Evolutionary conservation across 495 filamentous ascomycete genomes (phyloP).

Genomic region (Neurospora sp.): DNA sequence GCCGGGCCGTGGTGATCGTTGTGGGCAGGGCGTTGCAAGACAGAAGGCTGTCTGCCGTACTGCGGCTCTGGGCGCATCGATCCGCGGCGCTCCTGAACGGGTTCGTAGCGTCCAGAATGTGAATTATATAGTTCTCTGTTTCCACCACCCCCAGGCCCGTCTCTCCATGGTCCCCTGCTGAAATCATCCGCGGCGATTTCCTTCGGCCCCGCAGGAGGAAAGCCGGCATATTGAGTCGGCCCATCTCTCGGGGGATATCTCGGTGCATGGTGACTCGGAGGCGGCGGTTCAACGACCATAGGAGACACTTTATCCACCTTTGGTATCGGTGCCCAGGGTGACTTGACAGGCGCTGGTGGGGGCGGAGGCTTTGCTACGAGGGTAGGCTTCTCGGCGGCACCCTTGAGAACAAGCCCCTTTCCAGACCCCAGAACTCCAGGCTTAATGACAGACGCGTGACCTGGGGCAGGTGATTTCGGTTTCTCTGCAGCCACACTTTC

Average conservation of each 20-base stretch:
- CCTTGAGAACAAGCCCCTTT: constrained; percentile 52
- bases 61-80: constrained; percentile 44
- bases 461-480: constrained; percentile 27
- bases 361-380: constrained; percentile 70
- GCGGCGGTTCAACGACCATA: constrained; percentile 37
- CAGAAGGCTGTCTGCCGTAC: constrained; percentile 58
- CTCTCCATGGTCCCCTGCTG: constrained; percentile 68
- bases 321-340: constrained; percentile 81
- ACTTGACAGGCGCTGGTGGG: constrained; percentile 65
- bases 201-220: constrained; percentile 39
- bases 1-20: constrained; percentile 59
- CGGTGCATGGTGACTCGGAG: constrained; percentile 7
- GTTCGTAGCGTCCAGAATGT: constrained; percentile 87
- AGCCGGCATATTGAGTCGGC: constrained; percentile 15
- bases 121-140: constrained; percentile 85
- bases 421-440: constrained; percentile 32
- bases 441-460: constrained; percentile 28
- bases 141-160: constrained; percentile 43
- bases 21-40: constrained; percentile 57
- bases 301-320: constrained; percentile 75
- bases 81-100: constrained; percentile 67
- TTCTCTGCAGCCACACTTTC: constrained; percentile 23
- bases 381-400: constrained; percentile 62
- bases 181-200: constrained; percentile 95
- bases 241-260: constrained; percentile 24